Evolutionary conservation across 2,329 filamentous ascomycete species (phyloP), one percentile per base, ranked within the genome.

Genomic region (Aspergillus glaucus): DNA sequence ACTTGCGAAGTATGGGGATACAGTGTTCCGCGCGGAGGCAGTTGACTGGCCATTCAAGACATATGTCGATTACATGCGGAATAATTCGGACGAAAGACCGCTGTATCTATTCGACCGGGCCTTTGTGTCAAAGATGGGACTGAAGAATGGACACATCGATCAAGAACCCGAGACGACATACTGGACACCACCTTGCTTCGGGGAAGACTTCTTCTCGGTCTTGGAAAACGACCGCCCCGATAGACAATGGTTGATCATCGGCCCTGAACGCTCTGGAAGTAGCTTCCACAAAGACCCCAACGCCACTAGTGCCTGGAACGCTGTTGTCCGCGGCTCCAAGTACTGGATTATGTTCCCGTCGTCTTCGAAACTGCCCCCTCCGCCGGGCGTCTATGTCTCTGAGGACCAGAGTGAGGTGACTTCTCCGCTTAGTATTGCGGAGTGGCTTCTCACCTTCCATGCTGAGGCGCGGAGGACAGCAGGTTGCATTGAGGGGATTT

Each of bases 321-420:
- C 91, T 1, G 88, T 96, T 12, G 75, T 97, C 24, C 82, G 86
- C 50, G 93, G 92, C 4, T 82, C 85, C 30, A 97, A 97, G 65
- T 97, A 97, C 75, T 97, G 93, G 92, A 92, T 97, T 67, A 94
- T 97, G 89, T 97, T 97, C 63, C 90, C 89, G 0, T 86, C 87
- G 0, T 82, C 82, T 0, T 66, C 75, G 1, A 71, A 71, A 15
- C 65, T 78, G 5, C 80, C 83, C 0, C 77, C 84, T 3, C 90
- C 93, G 6, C 92, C 92, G 0, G 92, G 92, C 3, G 91, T 97
- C 34, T 95, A 86, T 59, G 88, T 96, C 39, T 94, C 88, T 4
- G 78, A 84, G 36, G 93, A 97, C 63, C 86, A 88, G 63, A 91
- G 88, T 63, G 92, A 97, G 69, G 91, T 97, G 45, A 97, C 92